phyloP scores from a whole-genome alignment of 345 rosid species.

The Isatis tinctoria region DNA sequence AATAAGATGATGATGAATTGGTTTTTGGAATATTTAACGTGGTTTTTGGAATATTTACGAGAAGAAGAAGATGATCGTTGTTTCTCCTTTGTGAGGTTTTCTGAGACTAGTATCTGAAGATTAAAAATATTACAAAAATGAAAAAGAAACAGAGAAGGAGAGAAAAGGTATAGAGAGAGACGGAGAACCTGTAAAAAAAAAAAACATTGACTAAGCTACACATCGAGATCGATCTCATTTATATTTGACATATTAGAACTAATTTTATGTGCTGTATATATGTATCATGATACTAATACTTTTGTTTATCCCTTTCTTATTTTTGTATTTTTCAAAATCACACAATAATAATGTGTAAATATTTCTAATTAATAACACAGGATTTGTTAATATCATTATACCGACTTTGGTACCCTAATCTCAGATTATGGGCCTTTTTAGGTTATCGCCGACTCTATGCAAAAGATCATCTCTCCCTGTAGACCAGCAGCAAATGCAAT shows the following conservation, averaged over 20 bases:
- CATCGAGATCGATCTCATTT: not conserved
- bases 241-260: too few relatives aligned
- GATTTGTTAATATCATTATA: too few relatives aligned
- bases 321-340: not conserved
- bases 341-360: not conserved
- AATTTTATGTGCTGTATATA: not conserved
- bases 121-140: too few relatives aligned
- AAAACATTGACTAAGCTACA: conserved; percentile 1
- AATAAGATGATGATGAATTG: not conserved
- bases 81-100: conserved; percentile 49
- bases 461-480: too few relatives aligned
- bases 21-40: not conserved
- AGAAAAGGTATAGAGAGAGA: too few relatives aligned
- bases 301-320: not conserved
- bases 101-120: too few relatives aligned
- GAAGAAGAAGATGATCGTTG: conserved; percentile 26
- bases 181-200: too few relatives aligned
- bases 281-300: not conserved
- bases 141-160: too few relatives aligned
- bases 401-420: too few relatives aligned
- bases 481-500: too few relatives aligned
- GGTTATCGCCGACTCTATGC: too few relatives aligned
- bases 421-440: too few relatives aligned
- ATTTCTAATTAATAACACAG: not conserved
- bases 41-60: not conserved